phyloP scores from a whole-genome alignment of 352 stramenopile genomes.

The Phytophthora brassicae region DNA sequence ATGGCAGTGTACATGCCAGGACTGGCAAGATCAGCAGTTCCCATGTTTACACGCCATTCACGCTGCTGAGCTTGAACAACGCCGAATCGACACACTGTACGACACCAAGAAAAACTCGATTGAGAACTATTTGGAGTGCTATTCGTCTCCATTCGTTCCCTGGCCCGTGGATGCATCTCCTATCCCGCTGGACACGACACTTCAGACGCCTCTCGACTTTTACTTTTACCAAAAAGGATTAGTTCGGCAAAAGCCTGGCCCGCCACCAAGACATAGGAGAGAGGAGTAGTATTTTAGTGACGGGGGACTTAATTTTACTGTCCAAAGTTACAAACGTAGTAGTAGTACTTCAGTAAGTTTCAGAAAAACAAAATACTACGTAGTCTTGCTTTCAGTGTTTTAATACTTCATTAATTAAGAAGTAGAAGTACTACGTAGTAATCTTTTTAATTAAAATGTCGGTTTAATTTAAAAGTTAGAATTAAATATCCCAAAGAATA shows the following conservation, averaged over 20 bases:
- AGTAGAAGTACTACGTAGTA: too few species aligned
- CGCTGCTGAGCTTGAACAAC: conserved; percentile 67
- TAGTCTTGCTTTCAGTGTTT: too few species aligned
- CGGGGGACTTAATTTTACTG: too few species aligned
- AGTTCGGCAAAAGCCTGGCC: conserved; percentile 62
- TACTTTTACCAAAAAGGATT: conserved; percentile 56
- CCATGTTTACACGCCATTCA: conserved; percentile 80
- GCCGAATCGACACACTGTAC: conserved; percentile 75
- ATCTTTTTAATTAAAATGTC: too few species aligned
- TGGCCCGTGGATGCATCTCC: conserved; percentile 61
- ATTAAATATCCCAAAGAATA: too few species aligned
- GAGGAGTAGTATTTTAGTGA: neutral
- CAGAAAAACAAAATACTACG: too few species aligned
- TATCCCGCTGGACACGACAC: conserved; percentile 37
- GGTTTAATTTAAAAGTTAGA: too few species aligned
- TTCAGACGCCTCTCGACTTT: conserved; percentile 74
- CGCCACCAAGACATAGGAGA: conserved; percentile 45
- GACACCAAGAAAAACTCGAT: conserved; percentile 69
- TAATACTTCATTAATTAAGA: too few species aligned
- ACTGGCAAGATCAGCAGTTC: conserved; percentile 80
- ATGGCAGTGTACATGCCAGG: conserved; percentile 80
- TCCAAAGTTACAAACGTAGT: too few species aligned
- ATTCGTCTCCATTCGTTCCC: conserved; percentile 57
- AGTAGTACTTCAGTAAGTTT: too few species aligned
- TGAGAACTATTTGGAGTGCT: conserved; percentile 62